Conservation (phyloP, 2,329 filamentous ascomycete genomes). For the Diaporthe citriasiana region DNA sequence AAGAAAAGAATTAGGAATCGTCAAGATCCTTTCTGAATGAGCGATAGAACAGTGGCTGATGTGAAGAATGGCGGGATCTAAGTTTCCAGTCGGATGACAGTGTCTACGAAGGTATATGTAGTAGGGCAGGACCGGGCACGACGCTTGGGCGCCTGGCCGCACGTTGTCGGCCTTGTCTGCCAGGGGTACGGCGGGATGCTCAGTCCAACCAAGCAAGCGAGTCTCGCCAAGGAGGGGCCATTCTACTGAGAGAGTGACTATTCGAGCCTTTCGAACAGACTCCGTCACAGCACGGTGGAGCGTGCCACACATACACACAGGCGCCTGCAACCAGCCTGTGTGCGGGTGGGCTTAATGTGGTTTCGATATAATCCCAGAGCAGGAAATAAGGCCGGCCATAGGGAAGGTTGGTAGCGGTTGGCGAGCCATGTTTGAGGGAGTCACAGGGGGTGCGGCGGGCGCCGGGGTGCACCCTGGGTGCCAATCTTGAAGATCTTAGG, state of each 20-base stretch:
- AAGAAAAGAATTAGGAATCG: slow-evolving; percentile 38
- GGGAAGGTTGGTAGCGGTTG: slow-evolving; percentile 19
- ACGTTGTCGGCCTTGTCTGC: background rate
- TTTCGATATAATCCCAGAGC: slow-evolving; percentile 22
- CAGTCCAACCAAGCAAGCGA: slow-evolving; percentile 30
- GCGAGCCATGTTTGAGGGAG: slow-evolving; percentile 28
- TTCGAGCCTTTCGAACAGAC: slow-evolving; percentile 39
- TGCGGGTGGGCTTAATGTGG: slow-evolving; percentile 12
- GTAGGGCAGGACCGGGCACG: slow-evolving; percentile 12
- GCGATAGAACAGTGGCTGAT: slow-evolving; percentile 38
- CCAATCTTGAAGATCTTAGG: slow-evolving; percentile 21
- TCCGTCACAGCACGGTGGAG: slow-evolving; percentile 40
- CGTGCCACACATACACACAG: too few relatives aligned
- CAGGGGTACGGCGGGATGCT: slow-evolving; percentile 11
- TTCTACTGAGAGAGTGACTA: slow-evolving; percentile 28
- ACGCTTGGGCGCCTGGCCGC: slow-evolving; percentile 19
- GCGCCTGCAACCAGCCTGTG: too few relatives aligned
- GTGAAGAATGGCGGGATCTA: slow-evolving; percentile 18
- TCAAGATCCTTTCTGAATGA: slow-evolving; percentile 42
- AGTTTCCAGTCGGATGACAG: slow-evolving; percentile 27
- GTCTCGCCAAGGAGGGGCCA: slow-evolving; percentile 39
- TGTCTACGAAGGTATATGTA: slow-evolving; percentile 38
- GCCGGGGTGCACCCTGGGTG: slow-evolving; percentile 18
- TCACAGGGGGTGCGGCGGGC: slow-evolving; percentile 9
- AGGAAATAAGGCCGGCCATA: slow-evolving; percentile 30